Evolutionary conservation across 2,329 filamentous ascomycete species (phyloP).

Genomic region (Arthroderma uncinatum): DNA sequence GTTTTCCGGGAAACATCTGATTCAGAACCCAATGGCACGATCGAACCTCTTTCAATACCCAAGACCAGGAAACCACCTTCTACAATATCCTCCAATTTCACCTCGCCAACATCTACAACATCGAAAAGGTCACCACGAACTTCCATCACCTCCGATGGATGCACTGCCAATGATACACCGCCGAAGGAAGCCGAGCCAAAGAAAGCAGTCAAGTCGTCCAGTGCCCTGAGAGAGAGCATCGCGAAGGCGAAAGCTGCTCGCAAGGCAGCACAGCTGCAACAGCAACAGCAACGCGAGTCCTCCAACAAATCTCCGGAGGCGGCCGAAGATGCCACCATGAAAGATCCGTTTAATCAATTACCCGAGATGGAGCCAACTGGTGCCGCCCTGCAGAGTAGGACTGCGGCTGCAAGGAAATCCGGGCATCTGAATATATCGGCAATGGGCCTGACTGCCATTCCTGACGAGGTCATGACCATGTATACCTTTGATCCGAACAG

Average conservation of each 20-base stretch:
- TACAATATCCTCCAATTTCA: slow-evolving; percentile 22
- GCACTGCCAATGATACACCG: slow-evolving; percentile 20
- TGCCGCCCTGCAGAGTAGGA: slow-evolving; percentile 60
- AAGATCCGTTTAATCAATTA: slow-evolving; percentile 48
- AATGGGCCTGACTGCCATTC: slow-evolving; percentile 67
- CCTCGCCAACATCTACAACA: slow-evolving; percentile 22
- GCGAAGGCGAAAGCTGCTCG: slow-evolving; percentile 81
- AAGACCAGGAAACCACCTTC: slow-evolving; percentile 29
- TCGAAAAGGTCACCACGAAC: slow-evolving; percentile 25
- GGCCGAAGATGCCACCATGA: slow-evolving; percentile 33
- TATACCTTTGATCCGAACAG: slow-evolving; percentile 64
- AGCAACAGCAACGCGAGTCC: slow-evolving; percentile 18
- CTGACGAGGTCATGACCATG: slow-evolving; percentile 76
- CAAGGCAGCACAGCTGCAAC: slow-evolving; percentile 36
- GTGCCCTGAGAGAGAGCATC: slow-evolving; percentile 76
- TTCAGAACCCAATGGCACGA: slow-evolving; percentile 20
- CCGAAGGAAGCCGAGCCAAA: slow-evolving; percentile 25
- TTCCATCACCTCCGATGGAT: slow-evolving; percentile 22
- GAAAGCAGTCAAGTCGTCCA: slow-evolving; percentile 57
- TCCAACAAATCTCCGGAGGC: slow-evolving; percentile 17
- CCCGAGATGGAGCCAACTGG: slow-evolving; percentile 48
- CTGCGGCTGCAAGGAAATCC: slow-evolving; percentile 60
- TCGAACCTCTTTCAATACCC: slow-evolving; percentile 30
- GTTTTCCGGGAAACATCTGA: slow-evolving; percentile 39
- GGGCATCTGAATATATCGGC: slow-evolving; percentile 83